Conservation (phyloP, 1,139 yeast species). For the Lizanozyma gosingica region DNA sequence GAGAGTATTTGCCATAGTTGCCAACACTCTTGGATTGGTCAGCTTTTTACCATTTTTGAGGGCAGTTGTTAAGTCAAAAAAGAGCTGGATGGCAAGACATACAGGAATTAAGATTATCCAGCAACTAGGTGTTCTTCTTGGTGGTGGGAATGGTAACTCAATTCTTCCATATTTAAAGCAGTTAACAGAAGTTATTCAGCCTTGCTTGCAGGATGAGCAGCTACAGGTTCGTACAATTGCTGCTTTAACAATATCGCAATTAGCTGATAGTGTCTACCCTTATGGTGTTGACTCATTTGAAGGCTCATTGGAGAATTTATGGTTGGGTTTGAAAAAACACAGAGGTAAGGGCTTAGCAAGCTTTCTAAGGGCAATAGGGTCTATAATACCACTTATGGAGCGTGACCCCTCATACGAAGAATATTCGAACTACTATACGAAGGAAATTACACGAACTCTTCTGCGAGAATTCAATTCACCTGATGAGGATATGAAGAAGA, state of each 20-base stretch:
- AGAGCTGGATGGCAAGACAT: slow-evolving; percentile 80
- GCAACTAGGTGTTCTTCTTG: slow-evolving; percentile 62
- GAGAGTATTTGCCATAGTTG: slow-evolving; percentile 76
- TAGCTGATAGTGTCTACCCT: slow-evolving; percentile 85
- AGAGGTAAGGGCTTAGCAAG: slow-evolving; percentile 75
- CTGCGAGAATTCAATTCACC: slow-evolving; percentile 71
- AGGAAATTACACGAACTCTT: slow-evolving; percentile 60
- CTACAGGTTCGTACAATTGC: slow-evolving; percentile 59
- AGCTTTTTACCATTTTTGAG: slow-evolving; percentile 67
- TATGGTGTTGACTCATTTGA: slow-evolving; percentile 90
- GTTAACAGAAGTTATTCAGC: slow-evolving; percentile 51
- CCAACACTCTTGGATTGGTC: slow-evolving; percentile 69
- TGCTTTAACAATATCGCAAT: slow-evolving; percentile 61
- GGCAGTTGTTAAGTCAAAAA: slow-evolving; percentile 75
- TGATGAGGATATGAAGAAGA: slow-evolving; percentile 81
- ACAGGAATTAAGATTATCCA: slow-evolving; percentile 78
- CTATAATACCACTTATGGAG: slow-evolving; percentile 78
- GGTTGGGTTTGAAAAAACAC: slow-evolving; percentile 72
- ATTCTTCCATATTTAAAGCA: slow-evolving; percentile 66
- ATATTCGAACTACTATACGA: slow-evolving; percentile 69
- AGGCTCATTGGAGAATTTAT: slow-evolving; percentile 58
- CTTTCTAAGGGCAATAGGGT: slow-evolving; percentile 71
- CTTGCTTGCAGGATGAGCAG: slow-evolving; percentile 64
- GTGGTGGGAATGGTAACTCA: slow-evolving; percentile 48
- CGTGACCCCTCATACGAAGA: slow-evolving; percentile 45